Percentiles rank a stretch among this genome's conserved stretches.
Conservation (phyloP, 257 asterid species). For the Euphrasia confusa region DNA sequence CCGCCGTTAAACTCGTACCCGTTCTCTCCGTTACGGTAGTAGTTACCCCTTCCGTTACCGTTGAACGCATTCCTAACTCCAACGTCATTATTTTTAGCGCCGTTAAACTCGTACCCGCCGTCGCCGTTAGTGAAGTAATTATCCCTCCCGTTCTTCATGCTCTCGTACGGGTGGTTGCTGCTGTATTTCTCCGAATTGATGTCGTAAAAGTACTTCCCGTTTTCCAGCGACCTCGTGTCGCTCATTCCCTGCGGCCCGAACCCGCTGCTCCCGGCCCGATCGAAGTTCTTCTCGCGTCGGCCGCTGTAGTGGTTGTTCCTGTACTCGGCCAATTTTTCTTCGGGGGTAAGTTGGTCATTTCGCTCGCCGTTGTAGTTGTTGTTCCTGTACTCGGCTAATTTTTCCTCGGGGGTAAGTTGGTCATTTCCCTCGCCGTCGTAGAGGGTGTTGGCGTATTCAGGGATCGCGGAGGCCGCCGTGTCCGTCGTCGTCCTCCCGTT, state of each 20-base stretch:
- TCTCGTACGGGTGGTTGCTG: slow-evolving; percentile 43
- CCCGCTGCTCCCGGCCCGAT: slow-evolving; percentile 15
- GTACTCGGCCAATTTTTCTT: not conserved
- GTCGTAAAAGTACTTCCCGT: slow-evolving; percentile 54
- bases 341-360: slow-evolving; percentile 22
- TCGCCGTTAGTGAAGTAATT: slow-evolving; percentile 20
- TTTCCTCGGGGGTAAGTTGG: slow-evolving; percentile 22
- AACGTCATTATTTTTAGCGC: slow-evolving; percentile 22
- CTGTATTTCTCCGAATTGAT: slow-evolving; percentile 35
- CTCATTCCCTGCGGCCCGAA: slow-evolving; percentile 67
- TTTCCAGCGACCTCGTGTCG: slow-evolving; percentile 60
- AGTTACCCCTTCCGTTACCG: slow-evolving; percentile 21
- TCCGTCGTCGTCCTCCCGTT: not conserved
- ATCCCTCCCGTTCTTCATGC: slow-evolving; percentile 28
- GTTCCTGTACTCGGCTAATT: not conserved
- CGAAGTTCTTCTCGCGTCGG: slow-evolving; percentile 18
- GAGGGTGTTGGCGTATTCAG: not conserved
- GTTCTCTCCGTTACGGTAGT: slow-evolving; percentile 25
- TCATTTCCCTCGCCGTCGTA: slow-evolving; percentile 13
- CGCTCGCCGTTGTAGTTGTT: slow-evolving; percentile 14
- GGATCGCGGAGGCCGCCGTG: too few species aligned
- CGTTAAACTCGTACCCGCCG: slow-evolving; percentile 26
- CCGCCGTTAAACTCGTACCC: slow-evolving; percentile 25
- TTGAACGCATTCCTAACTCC: slow-evolving; percentile 19
- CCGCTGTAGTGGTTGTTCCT: slow-evolving; percentile 18